Evolutionary conservation across 225 moss, liverwort and hornwort genomes (phyloP), one percentile per base, ranked within the genome.

Genomic region (Physcomitrium patens): DNA sequence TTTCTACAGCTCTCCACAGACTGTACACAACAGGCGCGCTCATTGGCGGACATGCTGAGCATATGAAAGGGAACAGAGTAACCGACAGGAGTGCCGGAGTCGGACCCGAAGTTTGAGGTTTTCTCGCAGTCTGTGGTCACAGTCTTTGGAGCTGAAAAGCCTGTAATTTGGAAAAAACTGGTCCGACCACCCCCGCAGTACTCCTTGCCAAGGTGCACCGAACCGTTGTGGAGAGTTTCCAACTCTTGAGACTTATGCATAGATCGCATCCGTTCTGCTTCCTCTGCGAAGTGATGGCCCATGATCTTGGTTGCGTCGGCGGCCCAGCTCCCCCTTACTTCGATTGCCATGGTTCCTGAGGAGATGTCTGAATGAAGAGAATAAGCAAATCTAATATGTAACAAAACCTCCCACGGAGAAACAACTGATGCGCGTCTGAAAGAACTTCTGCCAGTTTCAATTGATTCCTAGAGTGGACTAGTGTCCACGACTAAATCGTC

Each of bases 1-100:
- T 52, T 77, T 15, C 76, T 62, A 67, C 69, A 77, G 70, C 80
- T 84, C 70, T 84, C 84, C 15, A 60, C 73, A 8, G 83, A 84
- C 1, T 53, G 76, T 76, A 76, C 72, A 26, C 79, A 76, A 79
- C 83, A 77, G 8, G 64, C n/a, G 45, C 73, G 72, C 45, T 80
- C 73, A 18, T 74, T 65, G 27, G 18, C 28, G 1, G 76, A 62
- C 65, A 67, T 72, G 49, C 11, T 65, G 19, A 18, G 83, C 22
- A 54, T 58, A n/a, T 80, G 76, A 52, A 80, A 80, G 59, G 83
- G 80, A 58, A 84, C 68, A n/a, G 56, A 43, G 8, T 56, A 68
- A 11, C 50, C 68, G 3, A 60, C 62, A 13, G 74, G 74, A 26
- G 72, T 71, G 77, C 78, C 66, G 31, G 77, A 71, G 67, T 80